A percentile compares a stretch with the other conserved stretches of the same genome.
Evolutionary conservation across 495 filamentous ascomycete genomes (phyloP).

Genomic region (Neurospora africana): DNA sequence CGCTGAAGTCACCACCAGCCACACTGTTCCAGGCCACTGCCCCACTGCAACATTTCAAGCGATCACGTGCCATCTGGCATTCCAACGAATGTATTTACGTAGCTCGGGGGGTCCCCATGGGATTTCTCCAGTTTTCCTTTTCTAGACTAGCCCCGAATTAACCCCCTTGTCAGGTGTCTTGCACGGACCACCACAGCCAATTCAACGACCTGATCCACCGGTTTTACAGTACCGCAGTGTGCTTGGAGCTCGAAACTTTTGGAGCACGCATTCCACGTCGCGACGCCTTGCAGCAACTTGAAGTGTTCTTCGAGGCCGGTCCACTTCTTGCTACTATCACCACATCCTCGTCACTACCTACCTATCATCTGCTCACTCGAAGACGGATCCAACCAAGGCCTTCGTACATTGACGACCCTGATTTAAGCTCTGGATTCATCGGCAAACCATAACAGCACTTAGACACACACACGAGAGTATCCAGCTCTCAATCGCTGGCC

Average conservation of each 20-base stretch:
- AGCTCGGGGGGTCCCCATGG: too few relatives aligned
- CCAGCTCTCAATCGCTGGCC: slow-evolving; percentile 13
- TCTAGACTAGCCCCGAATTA: too few relatives aligned
- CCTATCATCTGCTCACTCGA: not conserved
- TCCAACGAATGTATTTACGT: too few relatives aligned
- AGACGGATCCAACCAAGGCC: not conserved
- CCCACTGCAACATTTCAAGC: not conserved
- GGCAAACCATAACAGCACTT: not conserved
- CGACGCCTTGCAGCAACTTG: not conserved
- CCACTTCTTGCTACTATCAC: not conserved
- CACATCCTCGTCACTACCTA: not conserved
- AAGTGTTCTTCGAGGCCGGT: not conserved
- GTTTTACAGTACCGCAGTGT: not conserved
- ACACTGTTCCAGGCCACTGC: not conserved
- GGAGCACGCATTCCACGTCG: not conserved
- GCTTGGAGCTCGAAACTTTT: not conserved
- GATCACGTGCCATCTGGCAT: too few relatives aligned
- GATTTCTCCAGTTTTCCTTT: too few relatives aligned
- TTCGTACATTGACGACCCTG: not conserved
- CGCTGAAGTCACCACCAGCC: not conserved
- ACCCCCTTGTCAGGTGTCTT: too few relatives aligned
- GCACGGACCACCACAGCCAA: too few relatives aligned
- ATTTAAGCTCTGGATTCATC: not conserved
- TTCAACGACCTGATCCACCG: too few relatives aligned
- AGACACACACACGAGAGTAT: slow-evolving; percentile 2